Conservation (phyloP, 495 filamentous ascomycete species). For the Saxophila tyrrhenica region DNA sequence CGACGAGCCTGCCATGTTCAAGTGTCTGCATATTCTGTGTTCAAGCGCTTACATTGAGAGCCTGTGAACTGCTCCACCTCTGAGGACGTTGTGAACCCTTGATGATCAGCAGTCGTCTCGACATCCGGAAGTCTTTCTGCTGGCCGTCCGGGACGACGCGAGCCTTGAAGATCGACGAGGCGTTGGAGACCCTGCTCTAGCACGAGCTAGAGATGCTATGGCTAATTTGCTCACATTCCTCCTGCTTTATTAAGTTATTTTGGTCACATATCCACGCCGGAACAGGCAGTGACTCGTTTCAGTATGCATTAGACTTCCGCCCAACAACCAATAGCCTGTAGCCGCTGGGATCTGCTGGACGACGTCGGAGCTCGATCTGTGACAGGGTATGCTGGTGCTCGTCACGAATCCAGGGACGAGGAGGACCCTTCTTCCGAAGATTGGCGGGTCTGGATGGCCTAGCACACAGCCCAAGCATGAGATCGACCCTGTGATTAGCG, state of each 20-base stretch:
- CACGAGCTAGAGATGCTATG: no score
- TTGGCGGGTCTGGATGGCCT: slow-evolving; percentile 9
- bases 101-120: background rate
- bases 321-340: slow-evolving; percentile 1
- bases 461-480: slow-evolving; percentile 6
- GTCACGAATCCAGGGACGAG: slow-evolving; percentile 9
- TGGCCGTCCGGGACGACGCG: background rate
- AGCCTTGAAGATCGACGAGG: background rate
- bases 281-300: background rate
- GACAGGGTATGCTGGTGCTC: slow-evolving; percentile 2
- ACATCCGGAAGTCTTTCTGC: background rate
- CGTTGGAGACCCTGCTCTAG: background rate
- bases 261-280: background rate
- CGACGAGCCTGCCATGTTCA: background rate
- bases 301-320: background rate
- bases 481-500: slow-evolving; percentile 4
- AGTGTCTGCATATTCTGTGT: background rate
- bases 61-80: no score
- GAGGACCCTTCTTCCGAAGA: slow-evolving; percentile 2
- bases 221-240: background rate
- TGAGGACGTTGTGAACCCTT: background rate
- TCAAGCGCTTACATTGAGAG: slow-evolving; percentile 7
- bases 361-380: background rate
- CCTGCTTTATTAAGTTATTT: background rate
- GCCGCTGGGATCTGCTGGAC: background rate